Evolutionary conservation across 2,329 filamentous ascomycete genomes (phyloP), one percentile per base, ranked within the genome.

Genomic region (Talaromyces sp.): DNA sequence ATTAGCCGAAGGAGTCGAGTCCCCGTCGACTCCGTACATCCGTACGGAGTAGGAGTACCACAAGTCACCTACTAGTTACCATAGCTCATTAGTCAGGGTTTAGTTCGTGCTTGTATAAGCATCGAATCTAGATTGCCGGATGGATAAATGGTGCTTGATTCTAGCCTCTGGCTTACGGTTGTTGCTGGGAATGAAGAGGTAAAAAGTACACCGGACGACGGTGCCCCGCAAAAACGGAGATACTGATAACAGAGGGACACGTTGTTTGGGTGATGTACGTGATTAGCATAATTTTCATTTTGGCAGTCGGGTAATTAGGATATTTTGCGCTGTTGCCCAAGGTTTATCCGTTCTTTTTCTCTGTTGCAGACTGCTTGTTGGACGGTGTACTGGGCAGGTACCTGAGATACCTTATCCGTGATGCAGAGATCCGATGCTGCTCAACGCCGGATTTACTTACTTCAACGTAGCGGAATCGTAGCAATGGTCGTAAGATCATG

Each of bases 141-240:
- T 13, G 22, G 47, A 52, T 52, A 27, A 52, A 43, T n/a, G 7
- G 3, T 31, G 25, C 47, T 50, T 17, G 47, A n/a, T 10, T 33
- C 49, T 52, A 49, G 11, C 45, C 45, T 49, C 43, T 25, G 22
- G 22, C 43, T 49, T 13, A 8, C 3, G 41, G 3, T 11, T 3
- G 45, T 13, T 2, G 22, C 3, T n/a, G 1, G 27, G 7, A 41
- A 17, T 41, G 13, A 17, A 15, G 25, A 31, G 47, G 13, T 17
- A 33, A 33, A 52, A 52, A 52, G 15, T n/a, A 45, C 56, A 59
- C 56, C 56, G 56, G 56, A 43, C 56, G 4, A 45, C 56, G 56
- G 33, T 45, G 56, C 27, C 56, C 56, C 56, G 25, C 37, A 57
- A 39, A 9, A 33, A 13, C 25, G 25, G 11, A 33, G 15, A 33